These are phyloP conservation scores for Exsudoporus floridanus DNA, from an alignment of 1,284 basidiomycete species.

Conservation along the genomic window DNA sequence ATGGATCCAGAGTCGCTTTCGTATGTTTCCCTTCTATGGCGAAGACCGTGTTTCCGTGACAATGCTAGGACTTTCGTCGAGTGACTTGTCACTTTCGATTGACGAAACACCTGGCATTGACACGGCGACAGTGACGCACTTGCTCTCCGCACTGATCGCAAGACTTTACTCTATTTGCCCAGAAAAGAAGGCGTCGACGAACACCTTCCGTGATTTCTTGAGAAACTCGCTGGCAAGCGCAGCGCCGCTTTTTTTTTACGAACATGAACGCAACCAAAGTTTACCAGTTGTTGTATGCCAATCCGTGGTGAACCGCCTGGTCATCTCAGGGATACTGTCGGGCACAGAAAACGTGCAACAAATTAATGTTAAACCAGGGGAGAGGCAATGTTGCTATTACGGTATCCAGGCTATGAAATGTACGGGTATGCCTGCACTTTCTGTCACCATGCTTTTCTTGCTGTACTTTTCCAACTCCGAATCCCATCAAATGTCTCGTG, in stretches of 20 bases:
- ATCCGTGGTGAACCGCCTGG: neutral
- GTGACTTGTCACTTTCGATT: neutral
- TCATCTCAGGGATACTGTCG: neutral
- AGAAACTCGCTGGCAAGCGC: neutral
- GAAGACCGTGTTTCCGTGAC: neutral
- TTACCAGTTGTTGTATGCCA: too few species aligned
- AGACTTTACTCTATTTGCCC: neutral
- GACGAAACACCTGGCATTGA: neutral
- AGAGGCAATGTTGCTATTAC: neutral
- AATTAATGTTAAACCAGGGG: neutral
- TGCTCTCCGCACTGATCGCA: neutral
- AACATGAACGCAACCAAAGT: too few species aligned
- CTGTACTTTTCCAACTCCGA: neutral
- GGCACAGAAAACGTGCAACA: neutral
- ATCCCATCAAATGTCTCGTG: constrained; percentile 3
- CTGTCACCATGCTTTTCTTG: neutral
- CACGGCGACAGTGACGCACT: neutral
- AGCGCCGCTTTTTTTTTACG: too few species aligned
- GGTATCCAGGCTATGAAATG: constrained; percentile 10
- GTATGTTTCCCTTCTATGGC: neutral
- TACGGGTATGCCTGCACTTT: constrained; percentile 6
- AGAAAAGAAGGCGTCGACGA: neutral
- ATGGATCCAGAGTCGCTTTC: too few species aligned
- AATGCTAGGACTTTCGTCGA: neutral
- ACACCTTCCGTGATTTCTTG: neutral